Conservation (phyloP, 2,329 filamentous ascomycete genomes). For the Alternaria incomplexa region DNA sequence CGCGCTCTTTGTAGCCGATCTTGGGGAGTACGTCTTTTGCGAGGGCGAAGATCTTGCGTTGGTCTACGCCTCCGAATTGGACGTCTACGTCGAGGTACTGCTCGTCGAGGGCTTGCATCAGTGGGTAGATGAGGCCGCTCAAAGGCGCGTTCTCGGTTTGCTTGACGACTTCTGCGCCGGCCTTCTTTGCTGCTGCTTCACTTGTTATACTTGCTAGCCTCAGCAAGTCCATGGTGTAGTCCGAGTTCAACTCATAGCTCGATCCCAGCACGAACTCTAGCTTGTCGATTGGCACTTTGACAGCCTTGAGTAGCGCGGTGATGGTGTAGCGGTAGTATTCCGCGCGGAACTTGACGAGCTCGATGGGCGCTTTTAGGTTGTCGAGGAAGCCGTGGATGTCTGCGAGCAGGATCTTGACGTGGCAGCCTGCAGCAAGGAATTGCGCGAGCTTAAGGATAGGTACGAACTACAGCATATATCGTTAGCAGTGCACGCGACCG, state of each 20-base stretch:
- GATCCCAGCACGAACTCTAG: slow-evolving; percentile 85
- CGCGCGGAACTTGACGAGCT: slow-evolving; percentile 81
- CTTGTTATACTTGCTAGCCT: slow-evolving; percentile 73
- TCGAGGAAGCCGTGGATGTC: slow-evolving; percentile 74
- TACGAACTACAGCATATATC: slow-evolving; percentile 62
- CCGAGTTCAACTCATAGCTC: slow-evolving; percentile 72
- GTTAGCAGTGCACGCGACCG: slow-evolving; percentile 13
- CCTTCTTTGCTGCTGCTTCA: slow-evolving; percentile 85
- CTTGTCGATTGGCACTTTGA: slow-evolving; percentile 78
- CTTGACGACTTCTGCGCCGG: slow-evolving; percentile 93
- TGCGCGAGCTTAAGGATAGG: slow-evolving; percentile 89
- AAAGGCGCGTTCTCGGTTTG: slow-evolving; percentile 79
- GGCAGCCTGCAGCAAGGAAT: slow-evolving; percentile 82
- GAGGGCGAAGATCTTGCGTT: slow-evolving; percentile 86
- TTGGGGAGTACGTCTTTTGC: slow-evolving; percentile 85
- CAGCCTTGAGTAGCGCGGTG: slow-evolving; percentile 74
- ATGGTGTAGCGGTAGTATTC: slow-evolving; percentile 84
- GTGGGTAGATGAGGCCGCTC: slow-evolving; percentile 78
- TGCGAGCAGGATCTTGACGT: slow-evolving; percentile 77
- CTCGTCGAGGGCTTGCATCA: slow-evolving; percentile 91
- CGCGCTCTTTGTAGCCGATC: slow-evolving; percentile 78
- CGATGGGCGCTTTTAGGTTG: slow-evolving; percentile 84
- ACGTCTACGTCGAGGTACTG: slow-evolving; percentile 80
- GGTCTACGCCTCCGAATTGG: slow-evolving; percentile 80
- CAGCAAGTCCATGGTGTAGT: slow-evolving; percentile 89